Evolutionary conservation across 2,329 filamentous ascomycete genomes (phyloP), one percentile per base, ranked within the genome.

Genomic region (Diaporthe ilicicola): DNA sequence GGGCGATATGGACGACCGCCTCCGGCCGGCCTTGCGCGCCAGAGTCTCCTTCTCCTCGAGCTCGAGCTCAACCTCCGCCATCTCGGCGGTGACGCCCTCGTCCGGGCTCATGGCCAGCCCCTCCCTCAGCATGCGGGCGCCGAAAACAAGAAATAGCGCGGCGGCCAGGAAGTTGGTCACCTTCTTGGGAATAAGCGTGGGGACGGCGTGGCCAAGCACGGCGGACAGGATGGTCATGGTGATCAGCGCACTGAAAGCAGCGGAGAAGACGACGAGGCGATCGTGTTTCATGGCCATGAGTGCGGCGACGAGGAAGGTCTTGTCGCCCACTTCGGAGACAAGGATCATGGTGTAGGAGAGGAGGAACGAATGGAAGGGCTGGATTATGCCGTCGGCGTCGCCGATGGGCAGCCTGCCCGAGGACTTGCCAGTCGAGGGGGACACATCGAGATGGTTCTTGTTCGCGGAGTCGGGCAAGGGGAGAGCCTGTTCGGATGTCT

Each of bases 201-300:
- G 96, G 0, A 98, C 93, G 0, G 95, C 93, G 78, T 99, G 96
- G 24, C 96, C 96, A 3, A 98, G 87, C 7, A 98, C 87, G 10
- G 96, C 96, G 1, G 96, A 98, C 19, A 99, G 88, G 12, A 98
- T 88, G 0, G 96, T 99, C 96, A 99, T 99, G 79, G 93, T 89
- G 72, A 97, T 89, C 55, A 99, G 87, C 12, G 96, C 97, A 67
- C 92, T 91, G 77, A 97, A 95, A n/a, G 96, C 96, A 9, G 96
- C 94, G 2, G 94, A 93, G 83, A 99, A 99, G 73, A 99, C 96
- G 15, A 98, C 88, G 74, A 97, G 85, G 66, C 96, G 92, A 73
- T 96, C 93, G 78, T 99, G 95, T 80, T 97, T 96, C 96, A 99
- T 99, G 15, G 96, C 96, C 96, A 99, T 99, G 22, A 99, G 89